Percentiles rank a stretch among this genome's conserved stretches.
Evolutionary conservation across 2,329 filamentous ascomycete species (phyloP).

Genomic region (Boeremia exigua): DNA sequence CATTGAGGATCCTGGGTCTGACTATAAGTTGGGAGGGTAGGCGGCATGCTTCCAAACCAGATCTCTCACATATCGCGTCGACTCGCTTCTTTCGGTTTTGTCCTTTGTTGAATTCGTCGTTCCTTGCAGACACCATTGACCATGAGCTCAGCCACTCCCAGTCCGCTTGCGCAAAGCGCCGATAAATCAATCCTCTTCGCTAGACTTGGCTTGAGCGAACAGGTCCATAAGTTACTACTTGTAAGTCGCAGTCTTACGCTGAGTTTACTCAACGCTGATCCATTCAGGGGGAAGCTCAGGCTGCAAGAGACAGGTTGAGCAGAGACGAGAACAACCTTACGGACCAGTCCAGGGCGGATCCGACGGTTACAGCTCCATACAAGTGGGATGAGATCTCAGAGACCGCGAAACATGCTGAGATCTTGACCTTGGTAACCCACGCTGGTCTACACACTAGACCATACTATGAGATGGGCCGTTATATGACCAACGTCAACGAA

Average conservation of each 20-base stretch:
- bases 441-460: conserved; percentile 49
- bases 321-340: conserved; percentile 48
- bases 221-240: conserved; percentile 54
- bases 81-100: conserved; percentile 18
- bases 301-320: conserved; percentile 52
- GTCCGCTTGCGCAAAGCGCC: conserved; percentile 52
- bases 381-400: conserved; percentile 57
- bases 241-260: conserved; percentile 37
- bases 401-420: conserved; percentile 55
- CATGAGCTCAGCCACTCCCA: conserved; percentile 6
- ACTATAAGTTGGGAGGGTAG: conserved; percentile 28
- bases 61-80: conserved; percentile 3
- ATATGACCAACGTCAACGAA: conserved; percentile 50
- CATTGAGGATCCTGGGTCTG: conserved; percentile 5
- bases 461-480: conserved; percentile 52
- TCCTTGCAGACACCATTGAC: neutral
- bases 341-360: conserved; percentile 41
- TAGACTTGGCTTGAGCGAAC: conserved; percentile 50
- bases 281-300: conserved; percentile 51
- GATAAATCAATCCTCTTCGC: conserved; percentile 53
- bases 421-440: conserved; percentile 49
- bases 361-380: conserved; percentile 48
- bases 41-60: neutral
- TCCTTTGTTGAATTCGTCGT: conserved; percentile 7
- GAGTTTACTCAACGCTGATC: conserved; percentile 13